Base-by-base conservation (phyloP, 2,329 filamentous ascomycete genomes). In the Botryotinia globosa region DNA sequence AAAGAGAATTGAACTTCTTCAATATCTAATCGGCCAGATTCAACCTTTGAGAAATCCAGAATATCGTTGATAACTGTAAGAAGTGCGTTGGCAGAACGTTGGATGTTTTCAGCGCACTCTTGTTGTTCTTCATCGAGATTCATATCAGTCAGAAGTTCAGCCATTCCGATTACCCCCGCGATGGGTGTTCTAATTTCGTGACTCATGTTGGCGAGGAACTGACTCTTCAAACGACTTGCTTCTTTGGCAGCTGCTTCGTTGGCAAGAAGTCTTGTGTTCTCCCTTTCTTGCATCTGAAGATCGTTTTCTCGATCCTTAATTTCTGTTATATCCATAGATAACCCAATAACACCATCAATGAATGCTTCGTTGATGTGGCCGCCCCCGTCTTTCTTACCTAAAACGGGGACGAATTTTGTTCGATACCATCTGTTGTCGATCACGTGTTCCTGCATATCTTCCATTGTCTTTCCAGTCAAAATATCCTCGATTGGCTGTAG, bases 31-130 rank as follows among this genome's bases (percentile, higher is more conserved):
- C 90, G 86, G 4, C 92, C 92, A 14, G 91, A 93, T 80, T 94
- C 92, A 2, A 94, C 90, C 81, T 97, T 97, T 6, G 93, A 96
- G 80, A 97, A 94, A 81, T 97, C 94, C 2, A 97, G 84, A 72
- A 97, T 97, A 78, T 97, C 94, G 78, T 97, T 97, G 81, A 97
- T 97, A 58, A 97, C 91, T 0, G 93, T 95, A 32, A 97, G 84
- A 4, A 97, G 83, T 2, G 92, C 93, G 75, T 95, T 94, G 0
- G 91, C 92, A 9, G 92, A 94, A 69, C 91, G 87, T 77, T 93
- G 90, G 10, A 95, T 93, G 74, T 93, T 94, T 76, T 93, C 91
- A 4, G 92, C 90, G 74, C 89, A 92, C 72, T 94, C 91, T 73
- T 87, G 85, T 78, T 94, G 91, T 76, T 94, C 92, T n/a, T 87